Percentiles rank a stretch among this genome's conserved stretches.
These are phyloP conservation scores for Cordyceps tenuipes DNA, from an alignment of 2,329 filamentous ascomycete genomes.

Conservation along the genomic window DNA sequence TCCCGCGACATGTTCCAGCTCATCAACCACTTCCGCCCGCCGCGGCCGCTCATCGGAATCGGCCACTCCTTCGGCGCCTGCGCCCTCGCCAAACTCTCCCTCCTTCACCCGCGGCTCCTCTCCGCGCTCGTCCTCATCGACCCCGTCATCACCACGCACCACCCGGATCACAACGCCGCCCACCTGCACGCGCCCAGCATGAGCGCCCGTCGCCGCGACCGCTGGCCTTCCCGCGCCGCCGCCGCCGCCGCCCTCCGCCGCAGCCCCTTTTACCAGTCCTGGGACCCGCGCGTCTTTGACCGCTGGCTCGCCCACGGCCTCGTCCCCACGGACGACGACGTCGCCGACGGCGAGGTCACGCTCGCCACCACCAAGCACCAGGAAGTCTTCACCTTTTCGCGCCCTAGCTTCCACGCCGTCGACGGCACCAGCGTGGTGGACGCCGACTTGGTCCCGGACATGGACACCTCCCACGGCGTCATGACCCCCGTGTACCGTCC, in stretches of 20 bases:
- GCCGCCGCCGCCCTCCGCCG: conserved; percentile 60
- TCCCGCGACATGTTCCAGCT: conserved; percentile 76
- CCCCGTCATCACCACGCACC: conserved; percentile 58
- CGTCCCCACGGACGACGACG: conserved; percentile 44
- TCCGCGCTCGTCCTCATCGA: conserved; percentile 72
- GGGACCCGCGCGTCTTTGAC: conserved; percentile 75
- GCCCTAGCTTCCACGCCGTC: conserved; percentile 46
- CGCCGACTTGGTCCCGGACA: conserved; percentile 35
- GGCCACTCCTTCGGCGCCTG: conserved; percentile 85
- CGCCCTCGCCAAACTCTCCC: conserved; percentile 60
- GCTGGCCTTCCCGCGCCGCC: conserved; percentile 68
- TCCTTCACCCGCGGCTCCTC: conserved; percentile 75
- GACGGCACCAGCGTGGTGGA: conserved; percentile 25
- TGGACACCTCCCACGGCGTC: conserved; percentile 31
- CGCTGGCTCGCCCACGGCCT: conserved; percentile 56
- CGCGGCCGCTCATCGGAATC: conserved; percentile 72
- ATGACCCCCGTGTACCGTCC: conserved; percentile 56
- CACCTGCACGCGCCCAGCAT: conserved; percentile 38
- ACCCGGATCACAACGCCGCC: conserved; percentile 30
- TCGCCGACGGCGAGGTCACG: conserved; percentile 51
- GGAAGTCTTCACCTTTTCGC: conserved; percentile 61
- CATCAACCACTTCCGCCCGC: conserved; percentile 74
- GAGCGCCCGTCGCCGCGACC: conserved; percentile 66
- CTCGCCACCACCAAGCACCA: conserved; percentile 79
- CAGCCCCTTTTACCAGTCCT: conserved; percentile 64